A percentile compares a stretch with the other conserved stretches of the same genome.
phyloP scores from a whole-genome alignment of 176 grass and related monocot genomes.

The Luzula sylvatica region DNA sequence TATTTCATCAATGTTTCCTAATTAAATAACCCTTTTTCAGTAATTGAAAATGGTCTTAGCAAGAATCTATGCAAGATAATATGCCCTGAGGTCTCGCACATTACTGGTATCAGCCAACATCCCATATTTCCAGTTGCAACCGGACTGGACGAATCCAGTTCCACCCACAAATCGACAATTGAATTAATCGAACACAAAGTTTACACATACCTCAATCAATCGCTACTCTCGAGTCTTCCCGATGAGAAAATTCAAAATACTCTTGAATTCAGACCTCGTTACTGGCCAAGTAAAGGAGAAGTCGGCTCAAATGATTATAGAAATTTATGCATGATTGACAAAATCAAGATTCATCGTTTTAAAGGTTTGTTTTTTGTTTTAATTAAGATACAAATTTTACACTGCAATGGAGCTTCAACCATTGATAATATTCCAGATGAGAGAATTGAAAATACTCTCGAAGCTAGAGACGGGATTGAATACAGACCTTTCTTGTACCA shows the following conservation, averaged over 20 bases:
- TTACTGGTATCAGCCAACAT: conserved; percentile 23
- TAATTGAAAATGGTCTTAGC: conserved; percentile 37
- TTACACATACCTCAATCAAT: conserved; percentile 22
- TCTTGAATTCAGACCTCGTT: no score
- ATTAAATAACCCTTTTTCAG: conserved; percentile 4
- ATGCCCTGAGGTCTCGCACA: conserved; percentile 34
- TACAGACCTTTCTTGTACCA: conserved; percentile 27
- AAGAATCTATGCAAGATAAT: conserved; percentile 37
- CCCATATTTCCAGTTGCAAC: background rate
- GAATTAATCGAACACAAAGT: conserved; percentile 25
- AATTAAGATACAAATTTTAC: conserved; percentile 30
- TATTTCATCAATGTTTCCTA: background rate
- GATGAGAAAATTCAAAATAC: background rate
- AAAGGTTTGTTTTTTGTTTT: no score
- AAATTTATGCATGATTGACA: no score
- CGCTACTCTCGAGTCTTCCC: conserved; percentile 13
- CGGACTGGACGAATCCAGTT: conserved; percentile 10
- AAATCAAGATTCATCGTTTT: no score
- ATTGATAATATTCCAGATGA: conserved; percentile 57
- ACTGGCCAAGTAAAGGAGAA: no score
- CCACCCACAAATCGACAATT: conserved; percentile 9
- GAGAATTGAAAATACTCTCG: conserved; percentile 49
- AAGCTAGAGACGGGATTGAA: conserved; percentile 10
- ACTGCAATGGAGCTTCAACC: conserved; percentile 49
- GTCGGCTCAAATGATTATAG: no score